phyloP scores from a whole-genome alignment of 2,329 filamentous ascomycete genomes.

The Thelonectria olida region DNA sequence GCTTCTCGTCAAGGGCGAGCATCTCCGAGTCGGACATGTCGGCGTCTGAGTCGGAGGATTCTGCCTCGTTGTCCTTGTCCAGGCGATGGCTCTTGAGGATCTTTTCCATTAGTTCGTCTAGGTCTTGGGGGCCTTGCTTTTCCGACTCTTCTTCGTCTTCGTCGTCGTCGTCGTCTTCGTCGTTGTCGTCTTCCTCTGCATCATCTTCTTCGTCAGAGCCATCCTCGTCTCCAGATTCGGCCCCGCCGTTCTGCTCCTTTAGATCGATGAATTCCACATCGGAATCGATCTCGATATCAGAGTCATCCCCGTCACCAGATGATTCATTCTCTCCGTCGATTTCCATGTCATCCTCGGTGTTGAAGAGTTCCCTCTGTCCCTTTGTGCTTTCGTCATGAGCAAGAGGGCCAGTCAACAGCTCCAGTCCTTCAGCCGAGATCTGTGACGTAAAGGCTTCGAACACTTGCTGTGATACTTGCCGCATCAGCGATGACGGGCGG shows the following conservation, averaged over 20 bases:
- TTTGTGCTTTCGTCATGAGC: constrained; percentile 81
- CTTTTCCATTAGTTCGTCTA: constrained; percentile 80
- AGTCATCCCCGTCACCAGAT: constrained; percentile 54
- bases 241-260: constrained; percentile 52
- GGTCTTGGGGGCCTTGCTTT: constrained; percentile 54
- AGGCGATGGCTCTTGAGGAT: constrained; percentile 77
- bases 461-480: constrained; percentile 87
- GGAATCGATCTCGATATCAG: constrained; percentile 57
- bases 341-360: constrained; percentile 69
- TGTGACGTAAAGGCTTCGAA: constrained; percentile 84
- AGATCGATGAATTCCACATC: constrained; percentile 62
- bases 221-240: constrained; percentile 54
- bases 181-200: constrained; percentile 48
- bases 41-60: constrained; percentile 69
- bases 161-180: constrained; percentile 57
- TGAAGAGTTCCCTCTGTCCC: constrained; percentile 88
- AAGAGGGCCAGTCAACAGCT: constrained; percentile 73
- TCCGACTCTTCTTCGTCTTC: constrained; percentile 52
- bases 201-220: constrained; percentile 52
- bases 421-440: constrained; percentile 77
- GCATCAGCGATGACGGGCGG: constrained; percentile 83
- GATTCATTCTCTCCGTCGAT: constrained; percentile 49
- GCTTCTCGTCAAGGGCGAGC: constrained; percentile 85
- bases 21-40: constrained; percentile 98
- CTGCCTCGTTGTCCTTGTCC: constrained; percentile 66